Conservation (phyloP, 129 eudicot species). For the Flaveria sonorensis region DNA sequence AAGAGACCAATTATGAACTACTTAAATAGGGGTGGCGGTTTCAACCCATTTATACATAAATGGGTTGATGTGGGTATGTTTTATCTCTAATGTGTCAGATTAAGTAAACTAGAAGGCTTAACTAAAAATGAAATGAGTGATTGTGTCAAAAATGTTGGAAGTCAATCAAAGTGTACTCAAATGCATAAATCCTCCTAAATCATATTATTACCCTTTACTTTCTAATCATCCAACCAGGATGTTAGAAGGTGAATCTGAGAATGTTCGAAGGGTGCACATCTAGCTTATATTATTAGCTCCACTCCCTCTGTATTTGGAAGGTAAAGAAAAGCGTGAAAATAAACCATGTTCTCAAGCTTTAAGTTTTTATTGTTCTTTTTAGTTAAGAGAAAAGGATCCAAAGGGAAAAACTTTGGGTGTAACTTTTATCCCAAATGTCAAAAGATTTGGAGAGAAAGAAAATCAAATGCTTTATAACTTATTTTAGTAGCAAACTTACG, state of each 20-base stretch:
- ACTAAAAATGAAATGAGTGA: not conserved
- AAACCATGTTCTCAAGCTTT: no score
- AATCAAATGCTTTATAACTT: conserved; percentile 3
- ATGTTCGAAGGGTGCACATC: not conserved
- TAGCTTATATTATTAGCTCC: not conserved
- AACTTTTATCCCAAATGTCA: not conserved
- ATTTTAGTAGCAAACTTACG: not conserved
- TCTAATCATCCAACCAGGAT: not conserved
- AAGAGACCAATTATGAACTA: not conserved
- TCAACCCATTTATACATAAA: not conserved
- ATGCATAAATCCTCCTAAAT: not conserved
- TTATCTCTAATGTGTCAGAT: not conserved
- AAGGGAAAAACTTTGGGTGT: not conserved
- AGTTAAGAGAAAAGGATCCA: not conserved
- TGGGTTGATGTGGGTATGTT: not conserved
- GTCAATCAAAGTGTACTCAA: not conserved
- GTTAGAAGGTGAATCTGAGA: not conserved
- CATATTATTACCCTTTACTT: not conserved
- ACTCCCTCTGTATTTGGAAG: not conserved
- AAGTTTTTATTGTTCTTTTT: not conserved
- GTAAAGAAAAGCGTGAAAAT: not conserved
- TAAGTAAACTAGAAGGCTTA: not conserved
- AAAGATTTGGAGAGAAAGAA: not conserved
- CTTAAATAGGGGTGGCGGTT: not conserved
- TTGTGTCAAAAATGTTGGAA: not conserved